Evolutionary conservation across 257 asterid species (phyloP).

Genomic region (Penstemon davidsonii): DNA sequence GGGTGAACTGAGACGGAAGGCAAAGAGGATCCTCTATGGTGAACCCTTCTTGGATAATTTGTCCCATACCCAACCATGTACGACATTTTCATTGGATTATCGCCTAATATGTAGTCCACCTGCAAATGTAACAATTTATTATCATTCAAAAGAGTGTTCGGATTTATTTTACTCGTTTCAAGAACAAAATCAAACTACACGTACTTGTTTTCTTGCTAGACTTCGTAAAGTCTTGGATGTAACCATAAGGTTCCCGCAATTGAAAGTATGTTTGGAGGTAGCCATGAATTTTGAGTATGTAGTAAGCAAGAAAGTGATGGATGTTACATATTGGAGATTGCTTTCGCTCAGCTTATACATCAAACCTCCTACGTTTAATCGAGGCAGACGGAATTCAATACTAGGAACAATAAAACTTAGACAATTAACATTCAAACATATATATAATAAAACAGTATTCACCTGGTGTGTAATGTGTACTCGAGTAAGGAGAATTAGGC

Average conservation of each 20-base stretch:
- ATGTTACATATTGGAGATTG: slow-evolving; percentile 79
- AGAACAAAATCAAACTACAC: not conserved
- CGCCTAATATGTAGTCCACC: slow-evolving; percentile 84
- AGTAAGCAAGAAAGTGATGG: slow-evolving; percentile 67
- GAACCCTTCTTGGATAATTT: slow-evolving; percentile 62
- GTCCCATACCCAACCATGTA: slow-evolving; percentile 87
- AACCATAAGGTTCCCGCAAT: slow-evolving; percentile 51
- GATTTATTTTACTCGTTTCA: not conserved
- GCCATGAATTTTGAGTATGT: slow-evolving; percentile 93
- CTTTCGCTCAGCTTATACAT: slow-evolving; percentile 65
- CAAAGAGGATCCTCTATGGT: slow-evolving; percentile 82
- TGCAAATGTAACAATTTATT: slow-evolving; percentile 20
- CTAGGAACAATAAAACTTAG: not conserved
- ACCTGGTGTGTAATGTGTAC: slow-evolving; percentile 71
- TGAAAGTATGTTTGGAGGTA: slow-evolving; percentile 45
- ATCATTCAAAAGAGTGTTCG: not conserved
- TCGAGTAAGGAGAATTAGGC: slow-evolving; percentile 73
- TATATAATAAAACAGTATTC: not conserved
- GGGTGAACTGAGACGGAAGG: slow-evolving; percentile 57
- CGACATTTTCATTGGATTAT: slow-evolving; percentile 78
- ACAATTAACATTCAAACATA: not conserved
- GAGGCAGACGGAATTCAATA: not conserved
- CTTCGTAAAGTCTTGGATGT: slow-evolving; percentile 41
- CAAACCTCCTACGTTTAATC: slow-evolving; percentile 55
- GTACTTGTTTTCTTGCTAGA: slow-evolving; percentile 63